Evolutionary conservation across 345 rosid species (phyloP).

Genomic region (Salix arbutifolia): DNA sequence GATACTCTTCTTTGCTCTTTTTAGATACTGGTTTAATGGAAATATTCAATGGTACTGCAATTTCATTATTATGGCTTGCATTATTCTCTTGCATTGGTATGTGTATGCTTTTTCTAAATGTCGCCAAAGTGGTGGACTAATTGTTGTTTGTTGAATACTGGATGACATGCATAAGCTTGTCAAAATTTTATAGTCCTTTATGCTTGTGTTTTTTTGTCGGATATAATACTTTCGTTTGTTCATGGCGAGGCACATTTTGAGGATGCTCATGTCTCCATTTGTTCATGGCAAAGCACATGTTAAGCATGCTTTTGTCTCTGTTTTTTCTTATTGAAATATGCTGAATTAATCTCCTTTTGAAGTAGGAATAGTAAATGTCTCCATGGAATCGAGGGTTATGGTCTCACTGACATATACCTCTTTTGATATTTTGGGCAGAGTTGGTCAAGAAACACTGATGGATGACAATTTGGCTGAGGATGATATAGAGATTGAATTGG

Average conservation of each 20-base stretch:
- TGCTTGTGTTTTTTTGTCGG: background rate
- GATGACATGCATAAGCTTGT: background rate
- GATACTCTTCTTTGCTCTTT: background rate
- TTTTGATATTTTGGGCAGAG: constrained; percentile 34
- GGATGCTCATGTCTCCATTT: background rate
- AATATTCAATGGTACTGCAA: background rate
- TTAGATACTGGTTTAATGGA: too few relatives aligned
- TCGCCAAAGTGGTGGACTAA: too few relatives aligned
- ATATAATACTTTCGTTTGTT: background rate
- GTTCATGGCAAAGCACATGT: background rate
- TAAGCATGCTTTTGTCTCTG: too few relatives aligned
- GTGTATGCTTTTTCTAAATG: too few relatives aligned
- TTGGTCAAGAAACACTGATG: constrained; percentile 85
- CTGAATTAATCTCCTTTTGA: background rate
- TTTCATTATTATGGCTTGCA: background rate
- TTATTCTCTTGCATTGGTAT: background rate
- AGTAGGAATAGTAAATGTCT: background rate
- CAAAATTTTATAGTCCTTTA: background rate
- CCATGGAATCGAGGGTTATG: background rate
- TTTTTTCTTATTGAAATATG: too few relatives aligned
- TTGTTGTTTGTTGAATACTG: background rate
- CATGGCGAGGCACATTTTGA: background rate
- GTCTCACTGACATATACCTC: background rate
- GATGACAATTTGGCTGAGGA: constrained; percentile 75
- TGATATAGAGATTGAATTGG: constrained; percentile 78